phyloP scores from a whole-genome alignment of 345 rosid species.

The Eucalyptus sp. region DNA sequence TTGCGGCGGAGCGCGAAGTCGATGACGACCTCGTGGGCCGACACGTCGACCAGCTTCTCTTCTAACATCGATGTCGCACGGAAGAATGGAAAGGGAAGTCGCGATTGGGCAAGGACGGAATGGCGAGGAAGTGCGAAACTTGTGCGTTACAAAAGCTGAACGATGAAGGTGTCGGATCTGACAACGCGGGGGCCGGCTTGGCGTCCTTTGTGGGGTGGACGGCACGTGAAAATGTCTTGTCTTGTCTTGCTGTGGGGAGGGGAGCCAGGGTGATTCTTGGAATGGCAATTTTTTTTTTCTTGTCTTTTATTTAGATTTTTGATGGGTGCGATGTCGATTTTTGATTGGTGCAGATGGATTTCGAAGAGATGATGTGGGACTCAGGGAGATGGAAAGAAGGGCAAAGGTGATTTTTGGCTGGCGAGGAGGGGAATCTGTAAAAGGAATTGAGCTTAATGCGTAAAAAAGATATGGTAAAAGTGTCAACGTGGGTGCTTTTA shows the following conservation, averaged over 20 bases:
- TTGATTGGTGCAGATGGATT: background rate
- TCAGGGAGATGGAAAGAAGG: background rate
- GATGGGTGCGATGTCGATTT: background rate
- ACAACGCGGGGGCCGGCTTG: background rate
- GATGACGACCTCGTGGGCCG: constrained; percentile 27
- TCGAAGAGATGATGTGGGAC: background rate
- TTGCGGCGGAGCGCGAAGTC: constrained; percentile 33
- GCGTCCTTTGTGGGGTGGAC: background rate
- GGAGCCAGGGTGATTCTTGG: background rate
- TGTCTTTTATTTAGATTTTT: background rate
- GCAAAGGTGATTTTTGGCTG: background rate
- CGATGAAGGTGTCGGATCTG: background rate
- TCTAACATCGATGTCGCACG: background rate
- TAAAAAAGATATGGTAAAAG: background rate
- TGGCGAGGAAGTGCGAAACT: background rate
- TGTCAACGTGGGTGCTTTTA: background rate
- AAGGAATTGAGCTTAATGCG: background rate
- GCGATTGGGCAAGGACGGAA: background rate
- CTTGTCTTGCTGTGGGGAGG: background rate
- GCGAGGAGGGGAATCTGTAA: background rate
- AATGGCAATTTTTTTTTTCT: background rate
- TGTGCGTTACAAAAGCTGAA: background rate
- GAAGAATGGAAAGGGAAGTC: background rate
- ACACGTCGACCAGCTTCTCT: constrained; percentile 16
- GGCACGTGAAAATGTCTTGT: background rate